Base-by-base conservation (phyloP, 805 yeast genomes). In the Wickerhamiella kurtzmanii region DNA sequence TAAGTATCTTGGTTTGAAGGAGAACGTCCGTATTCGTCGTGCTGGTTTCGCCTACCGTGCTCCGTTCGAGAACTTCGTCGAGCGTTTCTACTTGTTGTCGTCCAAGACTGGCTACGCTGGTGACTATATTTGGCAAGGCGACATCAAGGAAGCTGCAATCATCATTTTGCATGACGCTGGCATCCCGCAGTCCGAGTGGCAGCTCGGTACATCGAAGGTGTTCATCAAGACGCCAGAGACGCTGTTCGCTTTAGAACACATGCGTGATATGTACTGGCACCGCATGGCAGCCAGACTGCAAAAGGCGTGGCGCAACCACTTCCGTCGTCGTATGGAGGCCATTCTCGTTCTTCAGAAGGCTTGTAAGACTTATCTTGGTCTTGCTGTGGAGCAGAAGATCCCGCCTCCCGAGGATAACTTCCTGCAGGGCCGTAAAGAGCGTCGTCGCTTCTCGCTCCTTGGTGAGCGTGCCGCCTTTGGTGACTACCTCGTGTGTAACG, bases 11-110 rank as follows among this genome's bases (percentile, higher is more conserved):
- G 98, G 98, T 62, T 71, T 92, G 64, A 92, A 92, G 60, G 98
- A 92, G 64, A 92, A 92, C 64, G 97, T 92, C 44, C 77, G 97
- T 53, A 92, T 92, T 55, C 79, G 98, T 72, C 82, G 98, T 70
- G 97, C 98, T 0, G 98, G 98, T 43, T 92, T 92, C 65, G 98
- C 98, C 1, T 92, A 88, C 60, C 80, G 98, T 66, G 95, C 94
- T 54, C 84, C 96, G 0, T 92, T 87, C 64, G 96, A 92, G 50
- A 88, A 88, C 64, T 92, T 92, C 60, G 96, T 86, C 16, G 96
- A 92, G 65, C 73, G 97, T 60, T 92, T 92, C 62, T 89, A 86
- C 62, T 67, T 92, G 45, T 69, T 92, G 42, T 86, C 96, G 1
- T 77, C 87, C 3, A 76, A 79, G 55, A 88, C 96, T 32, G 92